A percentile compares a stretch with the other conserved stretches of the same genome.
Evolutionary conservation across 192 early-diverging fungal genomes (phyloP).

Genomic region (Chytriomyces hyalinus): DNA sequence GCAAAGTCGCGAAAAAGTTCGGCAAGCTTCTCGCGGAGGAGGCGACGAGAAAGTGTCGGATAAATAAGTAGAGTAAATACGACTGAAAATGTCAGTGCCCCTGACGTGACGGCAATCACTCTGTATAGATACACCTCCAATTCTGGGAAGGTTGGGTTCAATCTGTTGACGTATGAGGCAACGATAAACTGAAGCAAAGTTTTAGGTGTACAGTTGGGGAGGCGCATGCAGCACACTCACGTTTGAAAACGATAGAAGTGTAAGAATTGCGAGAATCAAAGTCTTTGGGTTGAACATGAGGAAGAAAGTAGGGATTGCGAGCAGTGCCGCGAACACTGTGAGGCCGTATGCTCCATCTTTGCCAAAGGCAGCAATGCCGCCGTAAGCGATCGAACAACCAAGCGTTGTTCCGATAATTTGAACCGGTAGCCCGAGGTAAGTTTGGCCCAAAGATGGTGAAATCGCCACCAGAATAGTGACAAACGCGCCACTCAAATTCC

Average conservation of each 20-base stretch:
- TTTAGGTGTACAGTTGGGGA: too few species aligned
- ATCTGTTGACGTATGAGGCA: constrained; percentile 4
- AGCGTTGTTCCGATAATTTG: constrained; percentile 28
- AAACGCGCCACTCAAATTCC: constrained; percentile 22
- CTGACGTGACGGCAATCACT: constrained; percentile 6
- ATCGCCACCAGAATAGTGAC: constrained; percentile 29
- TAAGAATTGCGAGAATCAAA: constrained; percentile 27
- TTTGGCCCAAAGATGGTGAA: constrained; percentile 35
- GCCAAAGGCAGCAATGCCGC: constrained; percentile 11
- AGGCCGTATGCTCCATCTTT: not conserved
- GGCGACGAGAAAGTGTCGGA: constrained; percentile 32
- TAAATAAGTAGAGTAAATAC: constrained; percentile 38
- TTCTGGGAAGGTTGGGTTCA: constrained; percentile 22
- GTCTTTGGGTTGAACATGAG: not conserved
- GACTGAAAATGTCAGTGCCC: constrained; percentile 24
- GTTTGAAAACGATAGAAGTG: constrained; percentile 23
- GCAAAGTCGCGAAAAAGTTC: constrained; percentile 14
- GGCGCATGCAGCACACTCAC: not conserved
- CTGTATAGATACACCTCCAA: constrained; percentile 22
- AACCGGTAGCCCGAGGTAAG: constrained; percentile 28
- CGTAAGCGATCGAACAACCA: constrained; percentile 14
- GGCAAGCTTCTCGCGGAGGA: constrained; percentile 5
- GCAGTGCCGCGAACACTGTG: constrained; percentile 9
- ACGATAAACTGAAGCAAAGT: not conserved
- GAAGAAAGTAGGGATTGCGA: constrained; percentile 19